Percentiles rank a stretch among this genome's conserved stretches.
These are phyloP conservation scores for Aureobasidium vineae DNA, from an alignment of 2,329 filamentous ascomycete species.

Conservation along the genomic window DNA sequence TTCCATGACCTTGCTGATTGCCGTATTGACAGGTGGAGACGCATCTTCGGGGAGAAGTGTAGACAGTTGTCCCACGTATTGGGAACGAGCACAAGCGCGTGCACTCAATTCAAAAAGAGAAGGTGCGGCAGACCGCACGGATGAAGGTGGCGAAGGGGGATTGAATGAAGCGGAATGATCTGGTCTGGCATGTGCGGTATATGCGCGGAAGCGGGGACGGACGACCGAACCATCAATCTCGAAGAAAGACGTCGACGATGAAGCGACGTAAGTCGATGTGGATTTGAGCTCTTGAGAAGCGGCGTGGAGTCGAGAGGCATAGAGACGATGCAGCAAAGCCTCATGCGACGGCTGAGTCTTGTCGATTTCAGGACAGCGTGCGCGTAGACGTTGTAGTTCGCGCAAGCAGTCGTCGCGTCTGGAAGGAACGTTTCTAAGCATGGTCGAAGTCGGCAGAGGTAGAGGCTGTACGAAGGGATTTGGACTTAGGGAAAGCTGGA, in stretches of 20 bases:
- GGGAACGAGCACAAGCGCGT: constrained; percentile 32
- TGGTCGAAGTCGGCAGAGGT: neutral
- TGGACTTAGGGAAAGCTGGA: constrained; percentile 57
- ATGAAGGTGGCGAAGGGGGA: constrained; percentile 18
- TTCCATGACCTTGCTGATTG: constrained; percentile 30
- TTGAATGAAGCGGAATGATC: constrained; percentile 8
- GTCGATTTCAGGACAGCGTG: constrained; percentile 30
- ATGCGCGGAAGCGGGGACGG: constrained; percentile 15
- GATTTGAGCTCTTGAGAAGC: constrained; percentile 19
- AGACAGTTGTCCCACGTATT: constrained; percentile 33
- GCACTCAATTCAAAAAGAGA: constrained; percentile 41
- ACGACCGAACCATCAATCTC: constrained; percentile 35
- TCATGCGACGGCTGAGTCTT: constrained; percentile 31
- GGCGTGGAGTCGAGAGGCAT: constrained; percentile 29
- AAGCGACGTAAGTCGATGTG: constrained; percentile 36
- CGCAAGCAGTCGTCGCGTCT: constrained; percentile 7
- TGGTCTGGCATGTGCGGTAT: neutral
- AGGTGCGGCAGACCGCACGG: constrained; percentile 30
- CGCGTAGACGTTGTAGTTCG: constrained; percentile 23
- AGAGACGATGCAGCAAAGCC: constrained; percentile 28
- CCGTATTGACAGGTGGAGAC: constrained; percentile 30
- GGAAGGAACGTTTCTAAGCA: constrained; percentile 1
- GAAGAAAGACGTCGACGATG: constrained; percentile 32
- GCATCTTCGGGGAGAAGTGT: constrained; percentile 30
- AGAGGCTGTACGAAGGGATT: constrained; percentile 58